Evolutionary conservation across 257 asterid species (phyloP).

Genomic region (Penstemon eatonii): DNA sequence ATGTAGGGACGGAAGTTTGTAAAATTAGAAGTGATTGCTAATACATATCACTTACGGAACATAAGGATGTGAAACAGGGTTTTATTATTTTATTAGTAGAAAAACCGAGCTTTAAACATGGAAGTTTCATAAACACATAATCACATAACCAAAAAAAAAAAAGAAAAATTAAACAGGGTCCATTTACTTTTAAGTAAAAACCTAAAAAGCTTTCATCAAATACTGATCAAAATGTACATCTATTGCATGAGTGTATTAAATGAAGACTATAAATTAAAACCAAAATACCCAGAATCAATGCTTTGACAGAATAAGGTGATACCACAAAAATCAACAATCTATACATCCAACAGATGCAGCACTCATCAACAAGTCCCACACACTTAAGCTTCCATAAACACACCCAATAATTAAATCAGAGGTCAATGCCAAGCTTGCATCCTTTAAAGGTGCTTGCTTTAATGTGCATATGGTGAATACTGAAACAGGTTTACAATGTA

Average conservation of each 20-base stretch:
- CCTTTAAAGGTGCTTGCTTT: neutral
- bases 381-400: neutral
- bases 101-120: too few species aligned
- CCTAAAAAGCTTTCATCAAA: neutral
- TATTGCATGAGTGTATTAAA: neutral
- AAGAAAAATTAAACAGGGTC: too few species aligned
- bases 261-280: neutral
- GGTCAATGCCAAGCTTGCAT: slow-evolving; percentile 17
- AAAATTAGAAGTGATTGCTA: neutral
- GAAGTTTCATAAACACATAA: neutral
- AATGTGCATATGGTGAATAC: slow-evolving; percentile 1
- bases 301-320: neutral
- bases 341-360: neutral
- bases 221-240: neutral
- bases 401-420: slow-evolving; percentile 9
- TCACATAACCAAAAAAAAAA: neutral
- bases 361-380: neutral
- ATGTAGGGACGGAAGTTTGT: neutral
- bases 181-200: neutral
- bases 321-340: neutral
- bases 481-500: neutral
- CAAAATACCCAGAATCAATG: neutral
- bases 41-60: too few species aligned
- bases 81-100: too few species aligned
- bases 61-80: neutral